Evolutionary conservation across 768 basidiomycete genomes (phyloP).

Genomic region (Mycena vulgaris): DNA sequence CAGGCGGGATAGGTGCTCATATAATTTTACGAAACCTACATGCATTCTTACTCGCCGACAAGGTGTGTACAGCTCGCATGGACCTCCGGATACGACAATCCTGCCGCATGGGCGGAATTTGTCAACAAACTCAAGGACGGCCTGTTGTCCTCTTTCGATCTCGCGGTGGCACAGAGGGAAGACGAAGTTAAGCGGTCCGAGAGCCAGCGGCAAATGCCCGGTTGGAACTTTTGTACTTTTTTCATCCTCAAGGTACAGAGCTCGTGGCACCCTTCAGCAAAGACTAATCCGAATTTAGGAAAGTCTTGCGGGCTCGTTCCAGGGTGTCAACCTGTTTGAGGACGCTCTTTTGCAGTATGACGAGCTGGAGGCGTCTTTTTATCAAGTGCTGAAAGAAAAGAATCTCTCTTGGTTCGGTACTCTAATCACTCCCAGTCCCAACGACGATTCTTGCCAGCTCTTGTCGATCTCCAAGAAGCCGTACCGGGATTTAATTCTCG

Average conservation of each 20-base stretch:
- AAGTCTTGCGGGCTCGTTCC: slow-evolving; percentile 92
- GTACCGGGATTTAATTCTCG: slow-evolving; percentile 90
- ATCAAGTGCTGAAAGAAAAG: slow-evolving; percentile 80
- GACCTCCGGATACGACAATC: slow-evolving; percentile 79
- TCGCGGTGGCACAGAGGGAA: slow-evolving; percentile 81
- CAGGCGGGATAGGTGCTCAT: slow-evolving; percentile 83
- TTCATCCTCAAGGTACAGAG: slow-evolving; percentile 89
- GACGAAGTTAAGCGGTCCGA: slow-evolving; percentile 95
- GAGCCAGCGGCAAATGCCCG: slow-evolving; percentile 90
- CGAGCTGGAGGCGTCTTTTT: slow-evolving; percentile 91
- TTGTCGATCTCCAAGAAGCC: slow-evolving; percentile 86
- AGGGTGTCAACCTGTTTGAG: slow-evolving; percentile 90
- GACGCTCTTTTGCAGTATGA: slow-evolving; percentile 93
- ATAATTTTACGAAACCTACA: slow-evolving; percentile 10
- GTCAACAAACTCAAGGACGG: slow-evolving; percentile 93
- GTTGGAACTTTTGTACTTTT: slow-evolving; percentile 99
- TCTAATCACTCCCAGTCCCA: slow-evolving; percentile 76
- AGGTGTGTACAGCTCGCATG: slow-evolving; percentile 90
- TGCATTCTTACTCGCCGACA: slow-evolving; percentile 36
- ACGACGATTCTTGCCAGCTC: slow-evolving; percentile 87
- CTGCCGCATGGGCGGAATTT: slow-evolving; percentile 90
- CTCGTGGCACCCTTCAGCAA: slow-evolving; percentile 1
- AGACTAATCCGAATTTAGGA: slow-evolving; percentile 69
- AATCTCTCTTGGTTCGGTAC: slow-evolving; percentile 95
- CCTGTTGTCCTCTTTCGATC: slow-evolving; percentile 87